A percentile compares a stretch with the other conserved stretches of the same genome.
Conservation (phyloP, 2,329 filamentous ascomycete genomes). For the Fusarium nematophilum region DNA sequence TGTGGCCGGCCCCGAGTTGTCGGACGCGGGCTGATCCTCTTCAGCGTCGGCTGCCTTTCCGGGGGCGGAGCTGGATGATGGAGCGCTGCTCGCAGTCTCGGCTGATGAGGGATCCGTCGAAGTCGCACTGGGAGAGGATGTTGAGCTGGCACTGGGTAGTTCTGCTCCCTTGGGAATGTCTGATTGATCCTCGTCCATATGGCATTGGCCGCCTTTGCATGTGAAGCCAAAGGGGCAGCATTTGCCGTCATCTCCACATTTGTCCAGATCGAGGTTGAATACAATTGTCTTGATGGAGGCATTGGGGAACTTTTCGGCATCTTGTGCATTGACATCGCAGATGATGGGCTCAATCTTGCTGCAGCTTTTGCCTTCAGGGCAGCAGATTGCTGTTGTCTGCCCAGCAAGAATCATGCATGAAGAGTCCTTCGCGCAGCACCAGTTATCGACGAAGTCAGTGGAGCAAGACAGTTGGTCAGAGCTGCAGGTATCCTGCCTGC, state of each 20-base stretch:
- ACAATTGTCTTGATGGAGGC: constrained; percentile 75
- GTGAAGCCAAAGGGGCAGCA: constrained; percentile 81
- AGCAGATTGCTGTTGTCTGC: constrained; percentile 77
- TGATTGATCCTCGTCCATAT: constrained; percentile 63
- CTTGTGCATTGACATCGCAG: constrained; percentile 70
- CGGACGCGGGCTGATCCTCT: constrained; percentile 15
- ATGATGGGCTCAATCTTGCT: constrained; percentile 70
- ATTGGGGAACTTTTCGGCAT: constrained; percentile 65
- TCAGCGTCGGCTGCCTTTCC: constrained; percentile 22
- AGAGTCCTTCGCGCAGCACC: constrained; percentile 70
- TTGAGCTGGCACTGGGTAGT: constrained; percentile 38
- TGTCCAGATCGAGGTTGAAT: constrained; percentile 64
- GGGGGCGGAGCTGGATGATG: constrained; percentile 29
- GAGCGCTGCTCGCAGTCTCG: constrained; percentile 38
- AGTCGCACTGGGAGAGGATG: constrained; percentile 27
- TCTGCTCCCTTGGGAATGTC: constrained; percentile 48
- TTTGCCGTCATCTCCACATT: constrained; percentile 65
- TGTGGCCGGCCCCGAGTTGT: constrained; percentile 46
- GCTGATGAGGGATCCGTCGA: constrained; percentile 37
- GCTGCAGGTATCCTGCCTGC: constrained; percentile 62
- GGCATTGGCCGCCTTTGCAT: constrained; percentile 68
- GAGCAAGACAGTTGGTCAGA: constrained; percentile 65
- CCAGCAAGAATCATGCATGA: constrained; percentile 71
- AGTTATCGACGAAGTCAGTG: constrained; percentile 67
- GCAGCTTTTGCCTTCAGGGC: constrained; percentile 69